Evolutionary conservation across 345 rosid species (phyloP).

Genomic region (Salix brachista): DNA sequence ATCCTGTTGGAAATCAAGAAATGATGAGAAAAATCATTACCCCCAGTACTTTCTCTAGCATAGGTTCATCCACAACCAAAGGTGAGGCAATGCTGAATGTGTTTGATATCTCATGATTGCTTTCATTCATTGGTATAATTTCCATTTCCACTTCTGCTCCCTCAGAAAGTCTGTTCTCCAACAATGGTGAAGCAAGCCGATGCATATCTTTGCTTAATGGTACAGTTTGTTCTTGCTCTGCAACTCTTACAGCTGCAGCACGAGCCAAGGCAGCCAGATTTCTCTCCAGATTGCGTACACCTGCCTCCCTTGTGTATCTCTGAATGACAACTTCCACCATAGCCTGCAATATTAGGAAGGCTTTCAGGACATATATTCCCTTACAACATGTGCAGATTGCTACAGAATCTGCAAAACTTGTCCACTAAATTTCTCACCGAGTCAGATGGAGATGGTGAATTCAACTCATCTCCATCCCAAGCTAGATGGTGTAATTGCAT

Average conservation of each 20-base stretch:
- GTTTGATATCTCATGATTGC: conserved; percentile 65
- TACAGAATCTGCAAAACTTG: background rate
- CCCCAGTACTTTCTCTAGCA: conserved; percentile 94
- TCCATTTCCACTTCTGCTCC: conserved; percentile 98
- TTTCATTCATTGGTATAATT: conserved; percentile 85
- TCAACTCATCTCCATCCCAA: background rate
- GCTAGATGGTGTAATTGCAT: background rate
- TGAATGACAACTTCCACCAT: conserved; percentile 81
- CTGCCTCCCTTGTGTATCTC: conserved; percentile 97
- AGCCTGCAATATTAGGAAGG: conserved; percentile 41
- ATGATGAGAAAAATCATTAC: conserved; percentile 36
- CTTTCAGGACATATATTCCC: background rate
- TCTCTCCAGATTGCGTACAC: conserved; percentile 87
- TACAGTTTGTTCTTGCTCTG: conserved; percentile 73
- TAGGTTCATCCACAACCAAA: conserved; percentile 75
- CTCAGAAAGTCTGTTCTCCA: conserved; percentile 78
- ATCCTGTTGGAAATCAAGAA: background rate
- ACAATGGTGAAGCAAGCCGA: conserved; percentile 63
- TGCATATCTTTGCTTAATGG: conserved; percentile 78
- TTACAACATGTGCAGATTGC: background rate
- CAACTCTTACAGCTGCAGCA: conserved; percentile 92
- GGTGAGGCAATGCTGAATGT: conserved; percentile 64
- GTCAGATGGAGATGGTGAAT: background rate
- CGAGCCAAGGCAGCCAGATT: conserved; percentile 94
- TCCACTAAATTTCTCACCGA: background rate